Evolutionary conservation across 371 early-diverging fungal species (phyloP).

Genomic region (Dichotomocladium elegans): DNA sequence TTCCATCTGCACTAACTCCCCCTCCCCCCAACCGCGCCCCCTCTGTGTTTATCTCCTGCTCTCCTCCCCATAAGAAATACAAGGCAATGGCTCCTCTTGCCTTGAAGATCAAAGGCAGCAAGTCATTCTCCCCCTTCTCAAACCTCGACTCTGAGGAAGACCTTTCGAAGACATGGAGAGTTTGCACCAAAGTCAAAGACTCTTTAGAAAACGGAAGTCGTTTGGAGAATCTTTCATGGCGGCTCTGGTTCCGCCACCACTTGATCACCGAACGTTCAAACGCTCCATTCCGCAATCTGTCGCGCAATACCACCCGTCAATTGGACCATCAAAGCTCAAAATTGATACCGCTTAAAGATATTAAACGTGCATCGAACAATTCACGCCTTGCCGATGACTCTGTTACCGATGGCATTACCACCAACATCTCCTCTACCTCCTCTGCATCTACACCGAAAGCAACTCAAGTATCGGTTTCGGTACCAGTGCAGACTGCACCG

Average conservation of each 20-base stretch:
- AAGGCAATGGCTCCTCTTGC: conserved; percentile 81
- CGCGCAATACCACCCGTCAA: conserved; percentile 32
- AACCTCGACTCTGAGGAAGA: conserved; percentile 71
- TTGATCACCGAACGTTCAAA: conserved; percentile 48
- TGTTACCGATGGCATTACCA: too few relatives aligned
- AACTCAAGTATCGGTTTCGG: not conserved
- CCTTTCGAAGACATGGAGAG: conserved; percentile 73
- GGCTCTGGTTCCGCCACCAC: conserved; percentile 70
- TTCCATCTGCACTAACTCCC: too few relatives aligned
- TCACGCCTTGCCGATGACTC: not conserved
- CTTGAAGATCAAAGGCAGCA: conserved; percentile 74
- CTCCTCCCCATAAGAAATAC: too few relatives aligned
- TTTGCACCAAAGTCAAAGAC: conserved; percentile 86
- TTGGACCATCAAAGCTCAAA: conserved; percentile 24
- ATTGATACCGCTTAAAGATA: conserved; percentile 16
- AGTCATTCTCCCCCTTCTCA: conserved; percentile 70
- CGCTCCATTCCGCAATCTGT: conserved; percentile 32
- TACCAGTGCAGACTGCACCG: not conserved
- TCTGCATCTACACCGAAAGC: too few relatives aligned
- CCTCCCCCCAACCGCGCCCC: too few relatives aligned
- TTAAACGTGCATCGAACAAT: not conserved
- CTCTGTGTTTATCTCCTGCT: too few relatives aligned
- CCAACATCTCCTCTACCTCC: too few relatives aligned
- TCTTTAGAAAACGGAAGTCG: conserved; percentile 82
- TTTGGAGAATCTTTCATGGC: conserved; percentile 88